Conservation (phyloP, 257 asterid genomes). For the Forsythia suspensa region DNA sequence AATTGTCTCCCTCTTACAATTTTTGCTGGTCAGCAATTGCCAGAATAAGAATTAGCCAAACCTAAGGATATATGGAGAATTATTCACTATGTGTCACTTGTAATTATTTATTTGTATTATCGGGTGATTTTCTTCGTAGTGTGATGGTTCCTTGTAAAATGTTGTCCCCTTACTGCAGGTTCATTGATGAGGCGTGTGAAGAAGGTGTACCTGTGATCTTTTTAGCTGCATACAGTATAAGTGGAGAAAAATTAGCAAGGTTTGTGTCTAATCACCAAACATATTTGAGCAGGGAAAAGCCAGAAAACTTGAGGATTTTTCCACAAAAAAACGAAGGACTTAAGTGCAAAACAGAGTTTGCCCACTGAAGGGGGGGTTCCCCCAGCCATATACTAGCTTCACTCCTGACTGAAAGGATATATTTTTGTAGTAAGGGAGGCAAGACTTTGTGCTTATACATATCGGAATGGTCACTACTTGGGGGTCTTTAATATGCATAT, state of each 20-base stretch:
- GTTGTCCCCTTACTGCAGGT: conserved; percentile 45
- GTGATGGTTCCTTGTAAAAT: neutral
- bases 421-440: neutral
- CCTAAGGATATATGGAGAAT: neutral
- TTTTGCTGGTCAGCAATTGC: neutral
- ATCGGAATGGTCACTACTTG: neutral
- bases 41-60: neutral
- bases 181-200: conserved; percentile 67
- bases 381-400: neutral
- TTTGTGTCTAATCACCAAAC: conserved; percentile 28
- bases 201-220: conserved; percentile 67
- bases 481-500: neutral
- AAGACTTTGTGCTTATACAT: neutral
- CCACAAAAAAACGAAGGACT: neutral
- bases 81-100: neutral
- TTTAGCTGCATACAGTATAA: conserved; percentile 59
- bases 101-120: neutral
- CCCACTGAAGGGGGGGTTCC: neutral
- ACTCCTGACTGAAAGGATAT: neutral
- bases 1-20: neutral
- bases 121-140: conserved; percentile 2
- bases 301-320: neutral
- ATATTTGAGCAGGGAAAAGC: neutral
- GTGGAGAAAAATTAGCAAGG: conserved; percentile 87
- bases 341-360: neutral